Evolutionary conservation across 169 alveolate species (phyloP), one percentile per base, ranked within the genome.

Genomic region (Cryptosporidium tyzzeri): DNA sequence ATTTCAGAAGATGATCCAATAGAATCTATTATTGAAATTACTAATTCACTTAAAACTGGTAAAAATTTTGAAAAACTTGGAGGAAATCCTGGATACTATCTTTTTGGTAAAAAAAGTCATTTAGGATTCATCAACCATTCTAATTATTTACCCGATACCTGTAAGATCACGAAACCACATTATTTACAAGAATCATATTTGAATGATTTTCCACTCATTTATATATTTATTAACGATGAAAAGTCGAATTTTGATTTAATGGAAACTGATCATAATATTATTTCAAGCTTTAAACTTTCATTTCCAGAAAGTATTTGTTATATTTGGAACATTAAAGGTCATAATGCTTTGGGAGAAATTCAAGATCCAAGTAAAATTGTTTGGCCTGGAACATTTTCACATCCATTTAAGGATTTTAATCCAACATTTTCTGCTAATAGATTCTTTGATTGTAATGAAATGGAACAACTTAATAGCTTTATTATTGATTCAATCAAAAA

Each of bases 121-220:
- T 3, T 59, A 7, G 84, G 84, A 45, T 45, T 69, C 4, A 69
- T 44, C 0, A 29, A n/a, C 5, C 10, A 18, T 41, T 41, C 84
- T 3, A 62, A 58, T 16, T 44, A 37, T 9, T 65, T 35, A 14
- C 14, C 71, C 26, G 51, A 67, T 44, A 59, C 69, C 29, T 33
- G 75, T 58, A 55, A 35, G n/a, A 41, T 33, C n/a, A 14, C 55
- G 14, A 65, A 33, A 33, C 75, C 89, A 26, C 89, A 80, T 3
- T 80, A 80, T 62, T 26, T 80, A 39, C 89, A 80, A 39, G 89
- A 80, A n/a, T 62, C 89, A 2, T 80, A 80, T 48, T 48, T 80
- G 26, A 48, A 58, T 41, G 89, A 80, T 23, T 80, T 80, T 65
- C 89, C 89, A 1, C 33, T 80, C 14, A 53, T 80, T 23, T 80